Evolutionary conservation across 371 early-diverging fungal genomes (phyloP).

Genomic region (Mucor circinelloides): DNA sequence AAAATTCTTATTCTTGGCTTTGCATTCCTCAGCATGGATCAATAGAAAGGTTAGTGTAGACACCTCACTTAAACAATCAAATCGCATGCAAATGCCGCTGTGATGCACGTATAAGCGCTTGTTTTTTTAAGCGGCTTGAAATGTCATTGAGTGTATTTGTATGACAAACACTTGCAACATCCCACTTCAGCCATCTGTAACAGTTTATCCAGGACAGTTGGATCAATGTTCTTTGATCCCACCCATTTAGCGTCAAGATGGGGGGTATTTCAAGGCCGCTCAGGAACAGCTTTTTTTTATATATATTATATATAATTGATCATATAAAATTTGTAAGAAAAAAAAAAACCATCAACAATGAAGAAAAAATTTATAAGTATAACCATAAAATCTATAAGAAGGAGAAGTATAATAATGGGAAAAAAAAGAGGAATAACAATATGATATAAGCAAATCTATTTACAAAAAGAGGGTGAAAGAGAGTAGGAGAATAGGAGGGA

Average conservation of each 20-base stretch:
- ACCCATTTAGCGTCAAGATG: too few species aligned
- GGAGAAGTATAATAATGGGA: background rate
- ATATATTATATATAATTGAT: too few species aligned
- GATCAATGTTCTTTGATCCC: background rate
- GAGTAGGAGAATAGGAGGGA: background rate
- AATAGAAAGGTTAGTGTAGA: background rate
- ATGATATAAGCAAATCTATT: constrained; percentile 1
- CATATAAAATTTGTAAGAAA: background rate
- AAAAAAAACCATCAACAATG: background rate
- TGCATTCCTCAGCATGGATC: background rate
- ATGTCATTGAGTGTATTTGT: background rate
- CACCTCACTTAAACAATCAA: background rate
- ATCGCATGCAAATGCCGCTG: background rate
- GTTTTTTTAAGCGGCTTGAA: background rate
- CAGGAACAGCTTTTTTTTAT: background rate
- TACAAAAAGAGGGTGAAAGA: background rate
- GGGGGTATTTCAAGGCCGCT: background rate
- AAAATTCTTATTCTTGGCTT: background rate
- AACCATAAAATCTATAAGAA: background rate
- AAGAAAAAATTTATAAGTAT: background rate
- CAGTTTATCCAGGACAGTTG: background rate
- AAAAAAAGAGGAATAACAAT: background rate
- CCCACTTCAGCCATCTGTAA: background rate
- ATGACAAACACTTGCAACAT: background rate
- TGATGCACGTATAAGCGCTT: too few species aligned